Conservation (phyloP, 345 rosid species). For the Ceriops decandra region DNA sequence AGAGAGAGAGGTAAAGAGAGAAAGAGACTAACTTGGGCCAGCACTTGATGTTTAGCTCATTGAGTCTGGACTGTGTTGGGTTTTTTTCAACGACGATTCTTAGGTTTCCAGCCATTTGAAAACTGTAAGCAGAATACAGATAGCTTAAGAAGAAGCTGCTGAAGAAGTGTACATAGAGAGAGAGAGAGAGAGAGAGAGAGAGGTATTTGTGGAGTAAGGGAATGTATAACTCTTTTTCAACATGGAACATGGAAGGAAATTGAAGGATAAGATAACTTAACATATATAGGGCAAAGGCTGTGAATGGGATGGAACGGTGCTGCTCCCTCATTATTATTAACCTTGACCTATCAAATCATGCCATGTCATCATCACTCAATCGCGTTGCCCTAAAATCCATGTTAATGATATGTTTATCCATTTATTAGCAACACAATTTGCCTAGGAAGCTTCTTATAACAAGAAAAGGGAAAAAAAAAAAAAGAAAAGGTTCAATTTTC, state of each 20-base stretch:
- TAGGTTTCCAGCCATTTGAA: conserved; percentile 42
- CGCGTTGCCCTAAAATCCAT: background rate
- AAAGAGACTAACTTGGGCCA: conserved; percentile 80
- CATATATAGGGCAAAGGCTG: background rate
- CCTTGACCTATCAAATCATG: conserved; percentile 18
- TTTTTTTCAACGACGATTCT: conserved; percentile 61
- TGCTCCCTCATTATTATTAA: conserved; percentile 8
- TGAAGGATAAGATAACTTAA: conserved; percentile 13
- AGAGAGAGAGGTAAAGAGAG: background rate
- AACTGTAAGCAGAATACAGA: background rate
- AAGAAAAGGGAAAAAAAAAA: no score
- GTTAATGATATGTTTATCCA: no score
- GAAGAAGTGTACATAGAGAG: background rate
- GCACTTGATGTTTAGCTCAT: conserved; percentile 75
- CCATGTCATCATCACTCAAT: conserved; percentile 12
- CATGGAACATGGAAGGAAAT: background rate
- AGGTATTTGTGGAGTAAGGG: background rate
- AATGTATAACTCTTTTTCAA: background rate
- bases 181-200: no score
- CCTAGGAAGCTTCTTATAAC: no score
- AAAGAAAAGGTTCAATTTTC: no score
- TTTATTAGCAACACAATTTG: no score
- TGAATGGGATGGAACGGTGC: conserved; percentile 2
- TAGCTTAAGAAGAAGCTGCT: background rate
- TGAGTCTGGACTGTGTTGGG: conserved; percentile 62